Percentiles rank a stretch among this genome's conserved stretches.
phyloP scores from a whole-genome alignment of 169 alveolate species.

The Eimeria sp. region DNA sequence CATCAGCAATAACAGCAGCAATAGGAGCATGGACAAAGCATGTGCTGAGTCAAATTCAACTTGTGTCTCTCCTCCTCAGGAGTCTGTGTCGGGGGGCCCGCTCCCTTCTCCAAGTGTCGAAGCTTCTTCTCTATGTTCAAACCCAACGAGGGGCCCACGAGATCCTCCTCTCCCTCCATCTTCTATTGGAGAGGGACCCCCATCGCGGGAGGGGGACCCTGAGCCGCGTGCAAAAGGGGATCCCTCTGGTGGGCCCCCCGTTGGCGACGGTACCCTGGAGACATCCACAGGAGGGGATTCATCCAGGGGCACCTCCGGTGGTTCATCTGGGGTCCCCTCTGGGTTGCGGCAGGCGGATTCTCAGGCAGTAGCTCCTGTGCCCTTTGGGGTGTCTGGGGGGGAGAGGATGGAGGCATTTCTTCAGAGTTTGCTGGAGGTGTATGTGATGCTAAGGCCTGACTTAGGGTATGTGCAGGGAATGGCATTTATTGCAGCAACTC shows the following conservation, averaged over 20 bases:
- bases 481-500: constrained; percentile 90
- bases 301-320: too few species aligned
- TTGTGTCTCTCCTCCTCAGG: neutral
- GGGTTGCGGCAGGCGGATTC: neutral
- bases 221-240: neutral
- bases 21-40: neutral
- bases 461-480: constrained; percentile 93
- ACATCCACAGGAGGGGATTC: neutral
- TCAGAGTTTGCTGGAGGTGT: constrained; percentile 89
- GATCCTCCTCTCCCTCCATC: too few species aligned
- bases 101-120: neutral
- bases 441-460: constrained; percentile 91
- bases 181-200: too few species aligned
- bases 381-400: constrained; percentile 75
- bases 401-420: constrained; percentile 85
- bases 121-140: neutral
- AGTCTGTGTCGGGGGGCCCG: constrained; percentile 8
- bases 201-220: neutral
- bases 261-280: constrained; percentile 2
- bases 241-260: constrained; percentile 7
- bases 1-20: constrained; percentile 40
- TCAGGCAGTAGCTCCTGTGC: constrained; percentile 78
- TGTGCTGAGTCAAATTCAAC: neutral
- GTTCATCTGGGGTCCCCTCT: constrained; percentile 1
- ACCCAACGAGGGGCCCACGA: neutral